These are phyloP conservation scores for Pythium brachiatum DNA, from an alignment of 352 stramenopile species.

Conservation along the genomic window DNA sequence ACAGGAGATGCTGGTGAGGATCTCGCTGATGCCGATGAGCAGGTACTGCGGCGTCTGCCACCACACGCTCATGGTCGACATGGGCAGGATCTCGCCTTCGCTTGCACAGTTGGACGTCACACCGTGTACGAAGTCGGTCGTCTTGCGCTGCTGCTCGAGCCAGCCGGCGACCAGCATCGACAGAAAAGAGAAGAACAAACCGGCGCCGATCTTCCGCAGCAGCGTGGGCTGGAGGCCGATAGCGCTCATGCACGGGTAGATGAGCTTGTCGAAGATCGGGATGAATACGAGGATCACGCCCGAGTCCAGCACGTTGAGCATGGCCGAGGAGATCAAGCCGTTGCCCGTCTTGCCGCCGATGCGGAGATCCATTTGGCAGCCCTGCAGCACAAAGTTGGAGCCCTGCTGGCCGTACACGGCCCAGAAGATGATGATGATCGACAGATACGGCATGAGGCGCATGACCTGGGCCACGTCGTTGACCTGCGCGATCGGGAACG, in stretches of 20 bases:
- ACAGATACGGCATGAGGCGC: slow-evolving; percentile 74
- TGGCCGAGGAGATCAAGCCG: slow-evolving; percentile 76
- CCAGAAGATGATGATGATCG: slow-evolving; percentile 84
- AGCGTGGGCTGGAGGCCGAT: slow-evolving; percentile 75
- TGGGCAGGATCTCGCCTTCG: slow-evolving; percentile 48
- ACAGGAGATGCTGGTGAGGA: slow-evolving; percentile 89
- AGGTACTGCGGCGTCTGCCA: slow-evolving; percentile 92
- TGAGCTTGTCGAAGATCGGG: slow-evolving; percentile 79
- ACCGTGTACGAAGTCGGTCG: slow-evolving; percentile 34
- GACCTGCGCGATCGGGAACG: slow-evolving; percentile 56
- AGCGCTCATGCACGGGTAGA: slow-evolving; percentile 74
- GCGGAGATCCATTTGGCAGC: slow-evolving; percentile 65
- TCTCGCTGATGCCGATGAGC: slow-evolving; percentile 86
- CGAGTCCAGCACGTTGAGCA: slow-evolving; percentile 87
- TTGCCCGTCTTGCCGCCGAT: slow-evolving; percentile 42
- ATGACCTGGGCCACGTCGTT: slow-evolving; percentile 75
- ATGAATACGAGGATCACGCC: slow-evolving; percentile 91
- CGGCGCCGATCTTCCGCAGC: slow-evolving; percentile 84
- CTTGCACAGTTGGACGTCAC: slow-evolving; percentile 75
- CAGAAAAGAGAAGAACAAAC: slow-evolving; percentile 78
- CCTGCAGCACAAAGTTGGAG: slow-evolving; percentile 84
- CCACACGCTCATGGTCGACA: slow-evolving; percentile 84
- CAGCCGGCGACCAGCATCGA: slow-evolving; percentile 70
- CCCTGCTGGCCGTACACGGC: slow-evolving; percentile 77
- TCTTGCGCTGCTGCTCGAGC: slow-evolving; percentile 75